Conservation (phyloP, 2,329 filamentous ascomycete genomes). For the Aureobasidium sp. region DNA sequence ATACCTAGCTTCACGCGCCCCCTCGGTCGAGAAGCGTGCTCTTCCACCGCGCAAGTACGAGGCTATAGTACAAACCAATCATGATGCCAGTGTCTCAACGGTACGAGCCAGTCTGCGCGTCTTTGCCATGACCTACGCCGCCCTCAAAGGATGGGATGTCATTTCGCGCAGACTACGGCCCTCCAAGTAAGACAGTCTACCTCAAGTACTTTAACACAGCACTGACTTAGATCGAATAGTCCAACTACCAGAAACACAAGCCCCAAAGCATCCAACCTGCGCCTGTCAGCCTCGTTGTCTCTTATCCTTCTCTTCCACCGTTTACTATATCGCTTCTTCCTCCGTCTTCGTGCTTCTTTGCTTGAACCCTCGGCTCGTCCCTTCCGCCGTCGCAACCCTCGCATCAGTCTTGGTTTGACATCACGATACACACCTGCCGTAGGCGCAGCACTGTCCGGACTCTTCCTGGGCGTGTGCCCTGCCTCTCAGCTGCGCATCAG, state of each 20-base stretch:
- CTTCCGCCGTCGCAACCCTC: conserved; percentile 76
- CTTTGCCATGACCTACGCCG: conserved; percentile 33
- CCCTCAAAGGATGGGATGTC: conserved; percentile 39
- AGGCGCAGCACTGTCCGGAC: conserved; percentile 80
- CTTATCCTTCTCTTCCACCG: conserved; percentile 82
- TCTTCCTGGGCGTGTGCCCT: conserved; percentile 70
- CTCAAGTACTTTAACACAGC: neutral
- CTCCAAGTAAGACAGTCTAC: neutral
- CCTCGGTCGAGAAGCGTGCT: conserved; percentile 47
- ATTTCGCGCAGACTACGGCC: conserved; percentile 27
- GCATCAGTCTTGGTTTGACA: conserved; percentile 64
- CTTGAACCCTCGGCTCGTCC: conserved; percentile 67
- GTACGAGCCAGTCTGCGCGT: conserved; percentile 38
- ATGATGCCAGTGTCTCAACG: conserved; percentile 29
- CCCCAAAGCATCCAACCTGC: conserved; percentile 47
- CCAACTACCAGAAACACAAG: neutral
- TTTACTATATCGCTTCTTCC: conserved; percentile 82
- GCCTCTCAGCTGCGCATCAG: conserved; percentile 65
- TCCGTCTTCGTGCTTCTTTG: conserved; percentile 66
- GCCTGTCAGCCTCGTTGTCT: conserved; percentile 74
- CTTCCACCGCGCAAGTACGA: conserved; percentile 44
- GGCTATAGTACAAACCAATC: conserved; percentile 37
- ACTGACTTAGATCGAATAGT: neutral
- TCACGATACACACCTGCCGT: conserved; percentile 78
- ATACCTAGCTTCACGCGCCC: conserved; percentile 67